Conservation (phyloP, 139 green algal genomes). For the Chlorella sp. region DNA sequence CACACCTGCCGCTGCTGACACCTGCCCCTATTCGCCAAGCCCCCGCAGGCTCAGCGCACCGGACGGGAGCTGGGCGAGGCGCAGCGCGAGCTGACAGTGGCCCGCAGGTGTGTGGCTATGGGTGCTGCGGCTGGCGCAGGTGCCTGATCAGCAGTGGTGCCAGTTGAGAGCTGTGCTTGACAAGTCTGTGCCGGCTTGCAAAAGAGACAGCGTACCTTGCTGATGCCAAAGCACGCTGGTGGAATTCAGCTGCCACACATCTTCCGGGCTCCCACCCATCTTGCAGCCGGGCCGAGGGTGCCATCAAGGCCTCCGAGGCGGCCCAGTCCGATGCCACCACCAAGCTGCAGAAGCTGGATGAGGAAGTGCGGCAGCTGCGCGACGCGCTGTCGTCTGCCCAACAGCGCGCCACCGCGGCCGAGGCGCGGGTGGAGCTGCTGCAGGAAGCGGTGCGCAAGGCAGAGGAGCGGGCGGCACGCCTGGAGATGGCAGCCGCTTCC, state of each 20-base stretch:
- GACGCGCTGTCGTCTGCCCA: slow-evolving; percentile 39
- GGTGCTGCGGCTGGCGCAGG: too few species aligned
- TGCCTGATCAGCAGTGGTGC: too few species aligned
- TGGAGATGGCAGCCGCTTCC: slow-evolving; percentile 55
- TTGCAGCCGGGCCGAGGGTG: slow-evolving; percentile 30
- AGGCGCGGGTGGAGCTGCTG: slow-evolving; percentile 58
- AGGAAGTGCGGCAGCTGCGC: slow-evolving; percentile 44
- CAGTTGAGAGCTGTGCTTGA: too few species aligned
- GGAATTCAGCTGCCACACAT: too few species aligned
- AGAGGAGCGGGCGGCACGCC: slow-evolving; percentile 55
- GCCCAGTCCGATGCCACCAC: slow-evolving; percentile 8
- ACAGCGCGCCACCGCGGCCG: slow-evolving; percentile 51
- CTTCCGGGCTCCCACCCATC: too few species aligned
- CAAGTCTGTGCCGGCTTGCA: too few species aligned
- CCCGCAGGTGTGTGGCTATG: not conserved
- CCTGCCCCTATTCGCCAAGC: too few species aligned
- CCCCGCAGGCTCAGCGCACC: slow-evolving; percentile 16
- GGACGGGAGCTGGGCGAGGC: slow-evolving; percentile 45
- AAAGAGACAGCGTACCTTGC: too few species aligned
- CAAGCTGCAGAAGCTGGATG: slow-evolving; percentile 43
- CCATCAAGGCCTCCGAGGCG: slow-evolving; percentile 14
- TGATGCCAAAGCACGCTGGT: too few species aligned
- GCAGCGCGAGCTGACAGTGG: slow-evolving; percentile 48
- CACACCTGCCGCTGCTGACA: not conserved
- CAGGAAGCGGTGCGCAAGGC: slow-evolving; percentile 61